Evolutionary conservation across 2,329 filamentous ascomycete genomes (phyloP), one percentile per base, ranked within the genome.

Genomic region (Claviceps maximensis): DNA sequence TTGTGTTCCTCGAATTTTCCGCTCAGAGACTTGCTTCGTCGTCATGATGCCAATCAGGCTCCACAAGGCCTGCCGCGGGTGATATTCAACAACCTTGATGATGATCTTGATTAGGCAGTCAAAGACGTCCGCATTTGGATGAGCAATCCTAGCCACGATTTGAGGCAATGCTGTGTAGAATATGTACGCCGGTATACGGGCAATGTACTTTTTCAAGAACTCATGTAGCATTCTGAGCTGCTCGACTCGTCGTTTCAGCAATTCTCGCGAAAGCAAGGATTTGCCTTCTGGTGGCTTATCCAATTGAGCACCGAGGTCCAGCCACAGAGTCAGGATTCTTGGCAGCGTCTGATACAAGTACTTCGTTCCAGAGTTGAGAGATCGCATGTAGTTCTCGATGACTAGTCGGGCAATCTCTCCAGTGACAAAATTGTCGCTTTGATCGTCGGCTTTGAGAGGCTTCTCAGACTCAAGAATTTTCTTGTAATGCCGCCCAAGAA

Each of bases 331-430:
- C 42, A 99, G 71, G 47, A 96, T 77, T 56, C 94, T 87, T 0
- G 93, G 94, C 36, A 98, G 74, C 0, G 90, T 96, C 67, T 97
- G 90, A 62, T 95, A 95, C 45, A 96, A 80, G 67, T 97, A 96
- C 69, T 97, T 98, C 47, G 89, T 93, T 33, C 93, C 93, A 59
- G 84, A 91, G 29, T 83, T 82, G 46, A 96, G 77, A 2, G 90
- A 94, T 29, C 91, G 82, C 46, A 95, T 74, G 62, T 95, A 96
- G 64, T 95, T 96, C 62, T 96, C 89, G 58, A 97, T 87, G 38
- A 98, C 87, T 17, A 96, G 77, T 63, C 90, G 89, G 2, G 89
- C 83, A 21, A 84, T 81, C 65, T 96, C 90, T 41, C 93, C 94
- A 12, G 80, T 87, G 53, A 93, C 70, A 61, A 83, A 89, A 55